A percentile compares a stretch with the other conserved stretches of the same genome.
Evolutionary conservation across 2,329 filamentous ascomycete genomes (phyloP).

Genomic region (Hypoxylon sp.): DNA sequence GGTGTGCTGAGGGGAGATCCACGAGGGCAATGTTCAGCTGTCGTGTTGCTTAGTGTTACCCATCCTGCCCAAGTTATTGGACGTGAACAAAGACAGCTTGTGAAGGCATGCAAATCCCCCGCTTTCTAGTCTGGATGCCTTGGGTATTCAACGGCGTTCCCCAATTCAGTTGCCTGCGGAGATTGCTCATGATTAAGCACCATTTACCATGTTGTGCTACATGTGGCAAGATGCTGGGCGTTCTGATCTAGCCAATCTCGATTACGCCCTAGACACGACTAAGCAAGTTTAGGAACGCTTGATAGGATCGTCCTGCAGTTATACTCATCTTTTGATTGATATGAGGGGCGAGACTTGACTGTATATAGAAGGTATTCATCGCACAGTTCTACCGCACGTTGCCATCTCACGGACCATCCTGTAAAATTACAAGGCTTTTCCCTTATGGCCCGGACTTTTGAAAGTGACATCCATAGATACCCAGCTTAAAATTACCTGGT

Average conservation of each 20-base stretch:
- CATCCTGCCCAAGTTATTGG: background rate
- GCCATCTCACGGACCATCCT: background rate
- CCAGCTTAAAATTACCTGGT: background rate
- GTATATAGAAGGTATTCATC: background rate
- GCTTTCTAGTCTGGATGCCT: background rate
- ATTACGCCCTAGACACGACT: background rate
- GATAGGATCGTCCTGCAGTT: background rate
- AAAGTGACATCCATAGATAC: background rate
- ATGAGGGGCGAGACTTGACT: background rate
- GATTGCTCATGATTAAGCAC: constrained; percentile 5
- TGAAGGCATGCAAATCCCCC: constrained; percentile 3
- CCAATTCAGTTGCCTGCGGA: background rate
- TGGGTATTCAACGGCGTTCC: background rate
- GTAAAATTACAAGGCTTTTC: background rate
- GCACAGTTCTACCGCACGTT: background rate
- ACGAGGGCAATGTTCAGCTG: background rate
- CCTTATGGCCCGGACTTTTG: background rate
- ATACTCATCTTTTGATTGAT: background rate
- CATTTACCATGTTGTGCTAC: background rate
- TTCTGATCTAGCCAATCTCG: constrained; percentile 4
- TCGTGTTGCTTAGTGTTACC: background rate
- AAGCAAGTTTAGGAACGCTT: background rate
- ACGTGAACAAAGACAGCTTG: background rate
- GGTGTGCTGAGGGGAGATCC: background rate
- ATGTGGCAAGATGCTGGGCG: background rate